These are phyloP conservation scores for Nicotiana undulata DNA, from an alignment of 257 asterid species.

Conservation along the genomic window DNA sequence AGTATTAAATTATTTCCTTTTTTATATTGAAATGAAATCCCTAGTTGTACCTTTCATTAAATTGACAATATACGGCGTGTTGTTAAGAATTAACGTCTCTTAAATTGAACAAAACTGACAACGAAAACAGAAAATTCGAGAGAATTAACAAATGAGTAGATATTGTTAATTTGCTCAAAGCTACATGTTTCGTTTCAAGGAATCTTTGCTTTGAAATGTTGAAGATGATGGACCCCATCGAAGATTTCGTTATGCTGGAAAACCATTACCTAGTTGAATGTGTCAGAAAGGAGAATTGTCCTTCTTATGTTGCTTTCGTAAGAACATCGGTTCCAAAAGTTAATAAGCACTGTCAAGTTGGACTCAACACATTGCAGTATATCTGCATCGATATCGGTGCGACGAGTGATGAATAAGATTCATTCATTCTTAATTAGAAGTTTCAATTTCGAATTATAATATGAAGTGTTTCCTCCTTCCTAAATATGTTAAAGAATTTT, in stretches of 20 bases:
- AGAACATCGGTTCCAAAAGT: background rate
- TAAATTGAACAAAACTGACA: background rate
- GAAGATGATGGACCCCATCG: background rate
- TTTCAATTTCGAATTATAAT: background rate
- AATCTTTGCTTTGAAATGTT: background rate
- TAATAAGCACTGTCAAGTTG: background rate
- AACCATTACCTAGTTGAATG: slow-evolving; percentile 2
- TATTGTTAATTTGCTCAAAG: background rate
- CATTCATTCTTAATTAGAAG: rapidly evolving
- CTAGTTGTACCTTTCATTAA: background rate
- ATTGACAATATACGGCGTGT: background rate
- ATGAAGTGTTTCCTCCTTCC: no score
- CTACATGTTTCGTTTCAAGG: background rate
- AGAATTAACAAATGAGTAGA: background rate
- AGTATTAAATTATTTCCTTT: no score
- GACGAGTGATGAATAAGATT: background rate
- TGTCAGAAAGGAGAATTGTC: background rate
- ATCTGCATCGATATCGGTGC: background rate
- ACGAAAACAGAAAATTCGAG: background rate
- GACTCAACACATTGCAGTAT: background rate
- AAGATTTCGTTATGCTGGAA: slow-evolving; percentile 9
- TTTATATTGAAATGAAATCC: background rate
- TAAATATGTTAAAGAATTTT: no score
- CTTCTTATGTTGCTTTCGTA: background rate
- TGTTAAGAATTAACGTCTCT: background rate